Evolutionary conservation across 2,329 filamentous ascomycete genomes (phyloP).

Genomic region (Xylariales sp.): DNA sequence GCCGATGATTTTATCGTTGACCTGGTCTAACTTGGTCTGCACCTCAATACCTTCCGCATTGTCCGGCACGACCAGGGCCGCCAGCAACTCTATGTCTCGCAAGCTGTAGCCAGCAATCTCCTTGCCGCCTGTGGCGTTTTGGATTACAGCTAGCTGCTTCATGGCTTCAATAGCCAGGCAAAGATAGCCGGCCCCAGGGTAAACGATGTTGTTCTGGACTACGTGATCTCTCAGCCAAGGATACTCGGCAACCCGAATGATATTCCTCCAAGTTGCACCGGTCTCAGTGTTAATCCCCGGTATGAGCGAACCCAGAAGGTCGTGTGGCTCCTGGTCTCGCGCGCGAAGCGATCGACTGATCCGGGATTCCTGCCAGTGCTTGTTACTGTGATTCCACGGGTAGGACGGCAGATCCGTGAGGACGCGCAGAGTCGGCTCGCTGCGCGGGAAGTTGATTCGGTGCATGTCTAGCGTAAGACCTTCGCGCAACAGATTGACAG

Average conservation of each 20-base stretch:
- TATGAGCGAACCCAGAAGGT: slow-evolving; percentile 21
- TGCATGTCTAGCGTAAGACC: neutral
- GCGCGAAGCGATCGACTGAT: slow-evolving; percentile 14
- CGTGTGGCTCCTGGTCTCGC: slow-evolving; percentile 15
- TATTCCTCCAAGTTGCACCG: slow-evolving; percentile 23
- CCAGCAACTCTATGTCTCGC: slow-evolving; percentile 15
- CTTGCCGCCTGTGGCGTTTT: slow-evolving; percentile 7
- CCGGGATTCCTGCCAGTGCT: slow-evolving; percentile 22
- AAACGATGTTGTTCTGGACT: slow-evolving; percentile 21
- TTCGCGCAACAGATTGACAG: neutral
- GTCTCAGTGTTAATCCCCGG: slow-evolving; percentile 17
- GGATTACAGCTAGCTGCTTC: slow-evolving; percentile 14
- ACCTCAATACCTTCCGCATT: slow-evolving; percentile 9
- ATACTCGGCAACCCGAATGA: slow-evolving; percentile 15
- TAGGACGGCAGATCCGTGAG: slow-evolving; percentile 20
- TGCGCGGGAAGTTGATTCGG: slow-evolving; percentile 1
- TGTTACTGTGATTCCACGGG: slow-evolving; percentile 18
- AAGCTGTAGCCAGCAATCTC: slow-evolving; percentile 14
- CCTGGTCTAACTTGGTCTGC: slow-evolving; percentile 14
- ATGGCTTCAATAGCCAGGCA: slow-evolving; percentile 24
- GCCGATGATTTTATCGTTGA: slow-evolving; percentile 16
- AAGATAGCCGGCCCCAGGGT: slow-evolving; percentile 26
- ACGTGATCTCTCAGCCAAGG: slow-evolving; percentile 26
- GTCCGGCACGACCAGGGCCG: slow-evolving; percentile 13
- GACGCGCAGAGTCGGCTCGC: slow-evolving; percentile 3